Evolutionary conservation across 1,284 basidiomycete genomes (phyloP).

Genomic region (Meira nashicola): DNA sequence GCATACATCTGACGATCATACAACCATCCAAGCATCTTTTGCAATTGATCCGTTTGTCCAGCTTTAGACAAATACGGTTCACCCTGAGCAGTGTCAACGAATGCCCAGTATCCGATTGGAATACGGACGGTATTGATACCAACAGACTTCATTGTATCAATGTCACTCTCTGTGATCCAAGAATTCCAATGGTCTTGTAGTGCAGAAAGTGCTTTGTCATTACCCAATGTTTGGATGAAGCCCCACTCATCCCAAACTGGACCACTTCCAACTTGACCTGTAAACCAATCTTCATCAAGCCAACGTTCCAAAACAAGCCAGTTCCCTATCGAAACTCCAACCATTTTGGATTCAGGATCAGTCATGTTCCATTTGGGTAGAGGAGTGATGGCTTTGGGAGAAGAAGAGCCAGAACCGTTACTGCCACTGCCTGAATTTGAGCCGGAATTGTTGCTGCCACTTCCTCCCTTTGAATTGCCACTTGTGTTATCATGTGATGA

Average conservation of each 20-base stretch:
- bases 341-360: constrained; percentile 43
- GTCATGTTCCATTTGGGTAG: constrained; percentile 47
- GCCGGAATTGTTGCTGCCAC: constrained; percentile 2
- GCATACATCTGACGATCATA: constrained; percentile 54
- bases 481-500: constrained; percentile 1
- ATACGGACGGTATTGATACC: constrained; percentile 54
- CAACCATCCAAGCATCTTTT: constrained; percentile 44
- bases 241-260: constrained; percentile 53
- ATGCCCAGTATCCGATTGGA: constrained; percentile 53
- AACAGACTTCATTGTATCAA: constrained; percentile 43
- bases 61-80: constrained; percentile 37
- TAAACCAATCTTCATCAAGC: constrained; percentile 55
- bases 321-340: constrained; percentile 47
- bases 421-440: constrained; percentile 12
- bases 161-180: constrained; percentile 54
- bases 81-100: constrained; percentile 32
- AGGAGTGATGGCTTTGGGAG: constrained; percentile 24
- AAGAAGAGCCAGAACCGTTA: constrained; percentile 10
- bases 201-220: constrained; percentile 21
- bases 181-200: constrained; percentile 51
- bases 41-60: constrained; percentile 35
- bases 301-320: constrained; percentile 53
- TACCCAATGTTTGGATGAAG: constrained; percentile 45
- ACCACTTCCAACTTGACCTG: constrained; percentile 41
- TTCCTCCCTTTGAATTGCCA: not conserved